Conservation (phyloP, 2,329 filamentous ascomycete genomes). For the Colletotrichum horii region DNA sequence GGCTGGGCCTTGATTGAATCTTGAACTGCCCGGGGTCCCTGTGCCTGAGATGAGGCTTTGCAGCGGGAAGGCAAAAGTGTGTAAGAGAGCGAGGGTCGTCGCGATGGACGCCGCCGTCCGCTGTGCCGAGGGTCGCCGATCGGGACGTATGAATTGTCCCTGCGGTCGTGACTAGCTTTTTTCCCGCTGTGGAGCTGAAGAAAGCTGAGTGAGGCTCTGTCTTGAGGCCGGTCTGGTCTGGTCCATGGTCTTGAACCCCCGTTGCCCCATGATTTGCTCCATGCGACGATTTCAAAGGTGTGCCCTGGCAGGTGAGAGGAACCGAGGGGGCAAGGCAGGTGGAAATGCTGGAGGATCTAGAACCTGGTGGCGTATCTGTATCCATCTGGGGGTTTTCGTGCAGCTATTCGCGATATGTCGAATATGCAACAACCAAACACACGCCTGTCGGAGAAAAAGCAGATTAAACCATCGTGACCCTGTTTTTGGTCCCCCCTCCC, state of each 20-base stretch:
- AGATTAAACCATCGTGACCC: neutral
- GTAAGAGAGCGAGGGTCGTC: neutral
- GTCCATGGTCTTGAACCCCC: neutral
- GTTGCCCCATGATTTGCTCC: neutral
- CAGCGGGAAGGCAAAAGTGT: neutral
- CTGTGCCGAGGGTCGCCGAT: neutral
- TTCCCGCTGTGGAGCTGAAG: neutral
- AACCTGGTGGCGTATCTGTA: neutral
- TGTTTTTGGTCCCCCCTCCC: neutral
- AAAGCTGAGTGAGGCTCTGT: neutral
- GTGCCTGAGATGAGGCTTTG: neutral
- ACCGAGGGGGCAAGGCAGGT: neutral
- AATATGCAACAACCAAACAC: conserved; percentile 6
- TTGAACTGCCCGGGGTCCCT: neutral
- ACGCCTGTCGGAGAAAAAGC: neutral
- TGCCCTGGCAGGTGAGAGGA: neutral
- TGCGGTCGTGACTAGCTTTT: neutral
- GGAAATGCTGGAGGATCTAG: neutral
- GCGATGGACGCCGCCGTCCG: neutral
- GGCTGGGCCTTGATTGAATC: neutral
- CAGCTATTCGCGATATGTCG: neutral
- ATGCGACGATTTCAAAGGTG: neutral
- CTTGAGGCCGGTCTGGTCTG: neutral
- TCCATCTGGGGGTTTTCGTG: neutral
- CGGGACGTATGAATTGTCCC: neutral